Base-by-base conservation (phyloP, 2,329 filamentous ascomycete genomes). In the Cyclaneusma minus region DNA sequence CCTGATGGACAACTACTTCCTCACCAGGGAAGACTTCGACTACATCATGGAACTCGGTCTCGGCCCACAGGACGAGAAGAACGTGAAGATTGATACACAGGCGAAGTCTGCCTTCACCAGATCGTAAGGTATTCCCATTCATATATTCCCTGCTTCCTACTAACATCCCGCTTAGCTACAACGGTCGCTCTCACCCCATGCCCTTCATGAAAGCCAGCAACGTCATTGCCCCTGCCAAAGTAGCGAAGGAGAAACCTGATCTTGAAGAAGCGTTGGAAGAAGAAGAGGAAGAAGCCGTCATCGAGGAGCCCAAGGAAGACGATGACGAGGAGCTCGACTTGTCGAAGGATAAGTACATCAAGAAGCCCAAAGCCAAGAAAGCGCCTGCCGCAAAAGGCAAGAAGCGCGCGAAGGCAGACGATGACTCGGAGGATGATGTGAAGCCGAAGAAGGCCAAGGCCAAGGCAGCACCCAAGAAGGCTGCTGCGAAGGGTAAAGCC, bases 221-320 rank as follows among this genome's bases (percentile, higher is more conserved):
- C 36, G 66, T 89, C 10, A 50, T 70, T 7, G 78, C 71, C 3
- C 72, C 82, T 4, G 83, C 81, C 57, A 76, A 73, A 42, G 56
- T 62, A 21, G 58, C 69, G 14, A 72, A 71, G 50, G 83, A 87
- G 24, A 79, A 77, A 34, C 91, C 89, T 1, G 89, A 98, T 54
- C 64, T 98, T 16, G 89, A 98, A 54, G 89, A 98, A 52, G 89
- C 85, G 2, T 77, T 98, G 28, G 85, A 95, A 25, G 87, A 92
- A 40, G 84, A 83, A 4, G 87, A 92, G 23, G 69, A 70, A 22
- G 74, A 63, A n/a, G 72, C 73, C 17, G 55, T 60, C 15, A 53
- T 69, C 1, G 55, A 54, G 10, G 55, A 60, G 24, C 60, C 56
- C 9, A 51, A 55, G n/a, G 69, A 63, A 2, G 75, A 75, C 1